A percentile compares a stretch with the other conserved stretches of the same genome.
phyloP scores from a whole-genome alignment of 257 asterid species.

The Solanum pimpinellifolium region DNA sequence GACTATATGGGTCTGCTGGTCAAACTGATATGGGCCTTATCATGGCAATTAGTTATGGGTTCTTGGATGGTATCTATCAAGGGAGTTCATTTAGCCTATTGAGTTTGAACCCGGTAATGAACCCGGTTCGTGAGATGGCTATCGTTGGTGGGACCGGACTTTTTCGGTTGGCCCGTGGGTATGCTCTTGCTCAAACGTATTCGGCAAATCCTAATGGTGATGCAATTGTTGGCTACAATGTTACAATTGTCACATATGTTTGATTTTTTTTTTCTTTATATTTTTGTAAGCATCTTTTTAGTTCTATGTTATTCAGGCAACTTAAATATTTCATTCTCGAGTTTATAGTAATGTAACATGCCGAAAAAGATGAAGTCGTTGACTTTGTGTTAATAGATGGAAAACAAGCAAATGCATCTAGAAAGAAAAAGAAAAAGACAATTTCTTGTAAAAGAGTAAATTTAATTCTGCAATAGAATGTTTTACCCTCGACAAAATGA shows the following conservation, averaged over 20 bases:
- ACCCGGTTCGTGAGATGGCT: slow-evolving; percentile 63
- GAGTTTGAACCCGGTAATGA: slow-evolving; percentile 28
- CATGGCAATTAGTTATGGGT: slow-evolving; percentile 51
- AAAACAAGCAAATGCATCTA: neutral
- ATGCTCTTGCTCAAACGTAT: slow-evolving; percentile 50
- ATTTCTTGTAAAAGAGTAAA: neutral
- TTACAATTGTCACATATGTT: slow-evolving; percentile 9
- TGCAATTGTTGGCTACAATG: slow-evolving; percentile 37
- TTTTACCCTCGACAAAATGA: neutral
- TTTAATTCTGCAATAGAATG: neutral
- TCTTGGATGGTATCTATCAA: slow-evolving; percentile 46
- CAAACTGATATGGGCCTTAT: slow-evolving; percentile 44
- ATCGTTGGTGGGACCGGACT: slow-evolving; percentile 83
- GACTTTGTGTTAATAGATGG: neutral
- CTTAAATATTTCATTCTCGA: neutral
- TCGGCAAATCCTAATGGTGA: slow-evolving; percentile 10
- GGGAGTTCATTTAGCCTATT: slow-evolving; percentile 75
- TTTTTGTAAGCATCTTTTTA: neutral
- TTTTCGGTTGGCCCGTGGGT: slow-evolving; percentile 67
- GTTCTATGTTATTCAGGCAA: neutral
- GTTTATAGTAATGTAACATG: neutral
- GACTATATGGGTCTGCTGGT: slow-evolving; percentile 64
- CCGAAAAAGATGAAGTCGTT: neutral
- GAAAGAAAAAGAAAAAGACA: neutral
- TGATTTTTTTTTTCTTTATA: neutral